These are phyloP conservation scores for Escallonia rubra DNA, from an alignment of 129 eudicot genomes.

Conservation along the genomic window DNA sequence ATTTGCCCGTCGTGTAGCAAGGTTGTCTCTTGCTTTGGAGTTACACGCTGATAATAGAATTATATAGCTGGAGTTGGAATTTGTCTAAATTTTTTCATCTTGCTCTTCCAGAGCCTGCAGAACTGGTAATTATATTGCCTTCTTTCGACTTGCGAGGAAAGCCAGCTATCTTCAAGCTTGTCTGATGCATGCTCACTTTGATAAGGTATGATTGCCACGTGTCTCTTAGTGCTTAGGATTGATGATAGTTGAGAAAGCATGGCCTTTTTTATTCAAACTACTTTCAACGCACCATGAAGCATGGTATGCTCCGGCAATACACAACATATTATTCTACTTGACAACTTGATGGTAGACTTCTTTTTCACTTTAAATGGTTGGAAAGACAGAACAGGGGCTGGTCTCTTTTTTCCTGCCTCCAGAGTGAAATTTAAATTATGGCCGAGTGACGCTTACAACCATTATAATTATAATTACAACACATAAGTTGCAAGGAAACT, in stretches of 20 bases:
- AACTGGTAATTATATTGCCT: constrained; percentile 81
- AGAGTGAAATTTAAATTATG: too few species aligned
- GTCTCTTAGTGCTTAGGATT: neutral
- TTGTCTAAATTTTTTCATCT: constrained; percentile 11
- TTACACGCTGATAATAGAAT: neutral
- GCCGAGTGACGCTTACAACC: too few species aligned
- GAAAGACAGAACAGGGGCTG: too few species aligned
- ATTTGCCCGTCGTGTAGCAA: constrained; percentile 95
- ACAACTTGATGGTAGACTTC: too few species aligned
- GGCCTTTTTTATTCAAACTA: too few species aligned
- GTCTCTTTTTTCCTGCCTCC: too few species aligned
- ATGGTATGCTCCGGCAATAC: too few species aligned
- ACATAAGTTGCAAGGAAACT: too few species aligned
- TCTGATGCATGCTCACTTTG: constrained; percentile 96
- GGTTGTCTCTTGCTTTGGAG: constrained; percentile 38
- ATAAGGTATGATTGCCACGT: constrained; percentile 58
- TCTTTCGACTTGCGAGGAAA: constrained; percentile 76
- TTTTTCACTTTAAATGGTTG: too few species aligned
- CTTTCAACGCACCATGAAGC: too few species aligned
- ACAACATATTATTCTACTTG: too few species aligned
- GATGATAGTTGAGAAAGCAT: neutral
- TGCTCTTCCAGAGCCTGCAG: constrained; percentile 78
- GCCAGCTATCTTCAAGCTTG: constrained; percentile 96
- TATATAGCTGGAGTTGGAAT: neutral
- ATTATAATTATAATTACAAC: too few species aligned